Percentiles rank a stretch among this genome's conserved stretches.
Evolutionary conservation across 2,329 filamentous ascomycete genomes (phyloP).

Genomic region (Phaeosphaeriaceae sp.): DNA sequence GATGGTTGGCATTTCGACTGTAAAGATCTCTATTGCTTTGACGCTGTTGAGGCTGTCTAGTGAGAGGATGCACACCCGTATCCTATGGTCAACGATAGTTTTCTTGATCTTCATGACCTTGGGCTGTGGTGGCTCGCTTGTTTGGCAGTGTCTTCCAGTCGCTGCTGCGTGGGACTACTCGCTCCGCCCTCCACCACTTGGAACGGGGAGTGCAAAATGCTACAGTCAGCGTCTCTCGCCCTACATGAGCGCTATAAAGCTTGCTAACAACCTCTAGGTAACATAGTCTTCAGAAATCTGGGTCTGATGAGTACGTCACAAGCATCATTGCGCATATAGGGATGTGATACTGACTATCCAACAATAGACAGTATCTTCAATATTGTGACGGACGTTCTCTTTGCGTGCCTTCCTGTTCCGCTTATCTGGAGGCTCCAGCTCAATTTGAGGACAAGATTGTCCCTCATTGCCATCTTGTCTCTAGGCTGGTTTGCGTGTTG

Average conservation of each 20-base stretch:
- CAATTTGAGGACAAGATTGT: constrained; percentile 51
- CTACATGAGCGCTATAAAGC: background rate
- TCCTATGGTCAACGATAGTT: constrained; percentile 52
- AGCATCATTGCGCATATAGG: constrained; percentile 44
- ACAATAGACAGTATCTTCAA: constrained; percentile 53
- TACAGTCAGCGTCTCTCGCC: constrained; percentile 28
- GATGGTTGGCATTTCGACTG: constrained; percentile 53
- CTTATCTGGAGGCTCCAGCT: constrained; percentile 54
- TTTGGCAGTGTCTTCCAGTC: constrained; percentile 58
- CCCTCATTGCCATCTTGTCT: constrained; percentile 45
- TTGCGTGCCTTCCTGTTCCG: constrained; percentile 53
- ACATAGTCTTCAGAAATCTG: background rate
- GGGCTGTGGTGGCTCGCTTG: constrained; percentile 54
- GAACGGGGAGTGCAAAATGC: constrained; percentile 49
- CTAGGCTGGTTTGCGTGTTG: constrained; percentile 52
- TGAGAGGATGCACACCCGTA: constrained; percentile 47
- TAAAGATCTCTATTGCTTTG: constrained; percentile 58
- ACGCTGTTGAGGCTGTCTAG: constrained; percentile 54
- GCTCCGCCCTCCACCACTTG: constrained; percentile 39
- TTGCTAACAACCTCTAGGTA: background rate
- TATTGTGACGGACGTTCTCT: constrained; percentile 50
- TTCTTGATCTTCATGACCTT: constrained; percentile 55
- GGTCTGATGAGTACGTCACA: background rate
- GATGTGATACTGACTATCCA: constrained; percentile 24
- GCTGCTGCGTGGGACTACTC: constrained; percentile 53